Base-by-base conservation (phyloP, 345 rosid genomes). In the Microthlaspi erraticum region DNA sequence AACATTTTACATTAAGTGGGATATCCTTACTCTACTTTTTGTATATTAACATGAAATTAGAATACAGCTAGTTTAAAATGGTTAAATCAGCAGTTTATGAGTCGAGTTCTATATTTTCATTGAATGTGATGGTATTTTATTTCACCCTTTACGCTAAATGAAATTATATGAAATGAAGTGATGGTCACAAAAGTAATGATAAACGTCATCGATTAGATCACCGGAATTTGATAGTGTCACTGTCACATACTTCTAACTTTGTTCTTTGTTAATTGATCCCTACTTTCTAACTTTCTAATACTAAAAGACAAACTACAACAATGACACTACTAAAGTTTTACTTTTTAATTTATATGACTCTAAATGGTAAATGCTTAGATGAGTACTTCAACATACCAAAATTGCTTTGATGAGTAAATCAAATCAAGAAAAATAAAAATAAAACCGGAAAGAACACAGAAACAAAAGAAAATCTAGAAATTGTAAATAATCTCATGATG, bases 141-240 rank as follows among this genome's bases (percentile, higher is more conserved):
- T 66, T 32, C 13, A 44, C 29, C 48, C 38, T 20, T 38, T 10
- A 34, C 9, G 66, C 7, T 8, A 8, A 18, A 60, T 38, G n/a
- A 46, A 37, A 48, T 20, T 10, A 37, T 38, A 49, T 34, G 32
- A 48, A 26, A 23, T 38, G 6, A 46, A 46, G 39, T 20, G 34
- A 56, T 44, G 55, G n/a, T 46, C 43, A 45, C 64, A 36, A 14
- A 13, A 32, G 7, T n/a, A 34, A 34, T 34, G 7, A 10, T 58
- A 26, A 59, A 49, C 66, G 74, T 49, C 51, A 49, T 70, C 7
- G 59, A 49, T 70, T 37, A 59, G 49, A 58, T 36, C 73, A 57
- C 36, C 5, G 29, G 31, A 6, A 41, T 42, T 41, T 42, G 38
- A 31, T 31, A 31, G 1, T 31, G 33, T 42, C 43, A 31, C 12